These are phyloP conservation scores for Kwoniella bestiolae DNA, from an alignment of 768 basidiomycete species.

Conservation along the genomic window DNA sequence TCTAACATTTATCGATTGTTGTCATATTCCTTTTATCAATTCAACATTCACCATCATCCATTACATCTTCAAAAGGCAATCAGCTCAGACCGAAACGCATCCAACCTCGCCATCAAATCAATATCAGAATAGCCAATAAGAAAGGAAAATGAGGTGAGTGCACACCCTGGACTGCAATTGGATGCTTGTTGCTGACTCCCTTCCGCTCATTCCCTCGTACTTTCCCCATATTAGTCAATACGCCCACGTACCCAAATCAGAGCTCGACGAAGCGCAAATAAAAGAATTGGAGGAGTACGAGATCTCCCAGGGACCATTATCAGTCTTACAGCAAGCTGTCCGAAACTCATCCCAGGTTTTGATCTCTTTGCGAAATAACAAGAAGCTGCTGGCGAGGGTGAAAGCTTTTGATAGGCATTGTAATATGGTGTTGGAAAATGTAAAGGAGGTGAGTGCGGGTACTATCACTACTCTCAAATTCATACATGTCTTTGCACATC, in stretches of 20 bases:
- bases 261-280: conserved; percentile 94
- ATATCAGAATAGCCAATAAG: not conserved
- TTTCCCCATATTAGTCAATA: conserved; percentile 71
- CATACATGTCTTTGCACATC: too few species aligned
- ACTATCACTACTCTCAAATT: too few species aligned
- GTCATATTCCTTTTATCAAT: not conserved
- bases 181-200: not conserved
- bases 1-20: not conserved
- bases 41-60: not conserved
- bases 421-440: conserved; percentile 98
- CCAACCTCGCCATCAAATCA: too few species aligned
- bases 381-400: conserved; percentile 81
- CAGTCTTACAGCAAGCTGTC: conserved; percentile 79
- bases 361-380: conserved; percentile 96
- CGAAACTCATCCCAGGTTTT: conserved; percentile 97
- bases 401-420: conserved; percentile 99
- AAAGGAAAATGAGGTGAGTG: conserved; percentile 1
- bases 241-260: conserved; percentile 93
- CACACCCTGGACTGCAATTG: too few species aligned
- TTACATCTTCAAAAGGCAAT: too few species aligned
- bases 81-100: too few species aligned
- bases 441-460: conserved; percentile 79
- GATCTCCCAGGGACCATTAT: conserved; percentile 76
- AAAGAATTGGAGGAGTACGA: conserved; percentile 97
- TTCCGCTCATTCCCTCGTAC: not conserved